Evolutionary conservation across 805 yeast species (phyloP).

Genomic region (Millerozyma acaciae): DNA sequence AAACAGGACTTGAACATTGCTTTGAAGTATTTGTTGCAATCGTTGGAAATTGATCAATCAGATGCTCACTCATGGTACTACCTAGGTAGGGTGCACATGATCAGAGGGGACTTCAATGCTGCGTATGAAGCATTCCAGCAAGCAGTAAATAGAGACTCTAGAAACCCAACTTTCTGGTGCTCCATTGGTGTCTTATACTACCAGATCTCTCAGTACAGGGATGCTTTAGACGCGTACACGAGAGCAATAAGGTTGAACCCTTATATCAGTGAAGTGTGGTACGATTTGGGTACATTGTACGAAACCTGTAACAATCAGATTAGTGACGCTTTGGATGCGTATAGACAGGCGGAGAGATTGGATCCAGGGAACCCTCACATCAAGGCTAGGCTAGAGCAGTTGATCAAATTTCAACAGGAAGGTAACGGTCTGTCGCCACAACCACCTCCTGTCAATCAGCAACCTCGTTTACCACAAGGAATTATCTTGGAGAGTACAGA

Average conservation of each 20-base stretch:
- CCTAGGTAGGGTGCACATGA: conserved; percentile 95
- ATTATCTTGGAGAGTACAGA: conserved; percentile 53
- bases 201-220: conserved; percentile 93
- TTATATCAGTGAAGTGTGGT: conserved; percentile 96
- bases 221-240: conserved; percentile 96
- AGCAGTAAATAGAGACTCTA: conserved; percentile 93
- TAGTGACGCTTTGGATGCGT: conserved; percentile 93
- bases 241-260: conserved; percentile 95
- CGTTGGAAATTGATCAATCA: conserved; percentile 80
- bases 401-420: conserved; percentile 67
- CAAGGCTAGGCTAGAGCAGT: conserved; percentile 84
- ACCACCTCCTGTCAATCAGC: conserved; percentile 64
- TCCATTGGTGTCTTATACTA: conserved; percentile 93
- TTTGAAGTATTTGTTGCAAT: conserved; percentile 73
- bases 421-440: conserved; percentile 62
- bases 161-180: conserved; percentile 98
- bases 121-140: conserved; percentile 99
- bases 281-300: conserved; percentile 93
- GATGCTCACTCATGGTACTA: conserved; percentile 99
- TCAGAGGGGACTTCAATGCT: conserved; percentile 88
- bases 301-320: conserved; percentile 97
- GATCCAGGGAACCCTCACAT: conserved; percentile 95
- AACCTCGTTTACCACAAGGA: conserved; percentile 59
- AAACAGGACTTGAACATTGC: conserved; percentile 80
- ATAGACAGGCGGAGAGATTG: conserved; percentile 90